Evolutionary conservation across 768 basidiomycete genomes (phyloP).

Genomic region (Serendipita indica): DNA sequence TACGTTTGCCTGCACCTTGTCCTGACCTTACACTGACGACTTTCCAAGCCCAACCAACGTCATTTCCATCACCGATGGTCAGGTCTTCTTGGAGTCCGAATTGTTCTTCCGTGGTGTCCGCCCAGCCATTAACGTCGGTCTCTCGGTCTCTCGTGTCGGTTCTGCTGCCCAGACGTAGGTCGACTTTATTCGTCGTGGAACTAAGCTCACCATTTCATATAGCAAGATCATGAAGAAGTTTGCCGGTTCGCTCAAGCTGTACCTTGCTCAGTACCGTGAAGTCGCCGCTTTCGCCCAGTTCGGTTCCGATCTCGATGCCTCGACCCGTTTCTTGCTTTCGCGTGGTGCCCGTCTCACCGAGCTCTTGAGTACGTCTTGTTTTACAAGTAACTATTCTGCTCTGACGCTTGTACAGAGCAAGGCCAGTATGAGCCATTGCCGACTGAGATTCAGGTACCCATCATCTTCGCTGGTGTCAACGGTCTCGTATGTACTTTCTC

Average conservation of each 20-base stretch:
- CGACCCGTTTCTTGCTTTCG: slow-evolving; percentile 93
- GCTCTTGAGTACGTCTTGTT: slow-evolving; percentile 54
- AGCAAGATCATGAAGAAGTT: slow-evolving; percentile 99
- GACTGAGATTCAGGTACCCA: slow-evolving; percentile 94
- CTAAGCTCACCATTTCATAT: slow-evolving; percentile 10
- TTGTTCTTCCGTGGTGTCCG: slow-evolving; percentile 99
- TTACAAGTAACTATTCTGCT: background rate
- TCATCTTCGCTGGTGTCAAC: slow-evolving; percentile 99
- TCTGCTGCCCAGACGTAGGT: slow-evolving; percentile 98
- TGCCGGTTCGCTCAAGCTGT: slow-evolving; percentile 97
- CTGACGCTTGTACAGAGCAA: slow-evolving; percentile 49
- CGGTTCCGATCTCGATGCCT: slow-evolving; percentile 99
- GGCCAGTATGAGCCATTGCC: slow-evolving; percentile 93
- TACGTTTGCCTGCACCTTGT: slow-evolving; percentile 59
- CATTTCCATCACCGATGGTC: slow-evolving; percentile 99
- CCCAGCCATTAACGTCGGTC: slow-evolving; percentile 99
- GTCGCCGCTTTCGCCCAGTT: slow-evolving; percentile 99
- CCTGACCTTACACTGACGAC: background rate
- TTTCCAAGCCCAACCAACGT: slow-evolving; percentile 43
- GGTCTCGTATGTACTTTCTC: slow-evolving; percentile 59
- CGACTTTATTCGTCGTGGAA: background rate
- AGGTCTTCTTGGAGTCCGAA: slow-evolving; percentile 99
- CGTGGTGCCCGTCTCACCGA: slow-evolving; percentile 98
- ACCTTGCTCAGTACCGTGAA: slow-evolving; percentile 99
- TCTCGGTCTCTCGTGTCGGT: slow-evolving; percentile 99